Evolutionary conservation across 1,139 yeast species (phyloP).

Genomic region (Nadsonia starkeyi-henricii): DNA sequence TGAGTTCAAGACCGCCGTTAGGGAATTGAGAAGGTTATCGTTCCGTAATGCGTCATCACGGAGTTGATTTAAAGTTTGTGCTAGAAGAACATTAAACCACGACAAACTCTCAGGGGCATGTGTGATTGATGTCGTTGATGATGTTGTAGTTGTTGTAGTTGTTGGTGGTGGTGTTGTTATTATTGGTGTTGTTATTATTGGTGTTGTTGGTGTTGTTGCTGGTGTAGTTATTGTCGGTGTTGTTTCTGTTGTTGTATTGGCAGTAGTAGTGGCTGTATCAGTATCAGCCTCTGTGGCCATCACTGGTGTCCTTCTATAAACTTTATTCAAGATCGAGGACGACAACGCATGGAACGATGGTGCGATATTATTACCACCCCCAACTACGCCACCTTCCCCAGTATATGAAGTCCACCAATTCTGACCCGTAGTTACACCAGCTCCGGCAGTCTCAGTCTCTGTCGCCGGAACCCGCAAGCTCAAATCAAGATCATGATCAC

Average conservation of each 20-base stretch:
- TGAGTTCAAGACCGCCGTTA: slow-evolving; percentile 39
- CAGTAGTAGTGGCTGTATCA: no score
- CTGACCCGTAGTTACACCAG: neutral
- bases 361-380: neutral
- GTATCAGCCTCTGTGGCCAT: no score
- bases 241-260: no score
- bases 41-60: slow-evolving; percentile 74
- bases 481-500: no score
- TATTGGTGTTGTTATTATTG: neutral
- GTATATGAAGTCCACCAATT: neutral
- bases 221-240: neutral
- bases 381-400: neutral
- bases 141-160: neutral
- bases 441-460: no score
- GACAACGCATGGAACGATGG: neutral
- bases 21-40: slow-evolving; percentile 69
- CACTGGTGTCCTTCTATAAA: neutral
- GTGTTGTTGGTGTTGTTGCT: neutral
- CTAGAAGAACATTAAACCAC: slow-evolving; percentile 91
- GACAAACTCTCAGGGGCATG: slow-evolving; percentile 86
- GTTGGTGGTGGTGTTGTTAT: neutral
- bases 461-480: no score
- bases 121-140: slow-evolving; percentile 21
- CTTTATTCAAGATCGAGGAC: neutral
- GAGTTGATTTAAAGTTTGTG: slow-evolving; percentile 78